A percentile compares a stretch with the other conserved stretches of the same genome.
These are phyloP conservation scores for Byssochlamys sp. DNA, from an alignment of 2,329 filamentous ascomycete genomes.

Conservation along the genomic window DNA sequence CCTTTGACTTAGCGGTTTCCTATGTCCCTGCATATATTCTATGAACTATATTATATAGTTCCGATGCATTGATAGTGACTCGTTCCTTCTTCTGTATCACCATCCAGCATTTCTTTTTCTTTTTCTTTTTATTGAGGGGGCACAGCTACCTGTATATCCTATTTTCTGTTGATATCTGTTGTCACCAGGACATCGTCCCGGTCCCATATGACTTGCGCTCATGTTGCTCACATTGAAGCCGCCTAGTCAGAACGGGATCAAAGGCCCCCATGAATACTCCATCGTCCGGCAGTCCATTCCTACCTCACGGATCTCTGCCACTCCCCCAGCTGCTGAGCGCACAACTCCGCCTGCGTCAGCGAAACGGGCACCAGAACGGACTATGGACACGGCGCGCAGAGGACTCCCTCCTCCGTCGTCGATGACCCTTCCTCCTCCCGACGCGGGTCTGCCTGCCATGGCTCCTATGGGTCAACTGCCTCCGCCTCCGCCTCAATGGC, in stretches of 20 bases:
- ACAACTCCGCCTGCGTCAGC: constrained; percentile 18
- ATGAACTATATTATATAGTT: neutral
- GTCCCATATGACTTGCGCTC: constrained; percentile 10
- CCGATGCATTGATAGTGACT: constrained; percentile 10
- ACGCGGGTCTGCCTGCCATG: constrained; percentile 15
- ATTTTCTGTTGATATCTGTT: neutral
- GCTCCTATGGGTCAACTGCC: constrained; percentile 48
- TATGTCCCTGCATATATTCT: neutral
- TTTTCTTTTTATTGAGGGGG: constrained; percentile 9
- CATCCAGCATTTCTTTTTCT: constrained; percentile 15
- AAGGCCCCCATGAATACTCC: constrained; percentile 42
- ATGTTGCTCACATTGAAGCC: constrained; percentile 47
- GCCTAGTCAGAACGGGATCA: constrained; percentile 38
- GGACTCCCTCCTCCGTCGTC: constrained; percentile 59
- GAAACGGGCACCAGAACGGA: constrained; percentile 38
- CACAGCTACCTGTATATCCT: constrained; percentile 5
- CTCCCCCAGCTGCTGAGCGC: constrained; percentile 24
- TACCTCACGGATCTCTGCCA: constrained; percentile 29
- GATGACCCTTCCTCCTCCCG: constrained; percentile 48
- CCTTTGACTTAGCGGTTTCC: neutral
- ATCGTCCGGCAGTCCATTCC: constrained; percentile 32
- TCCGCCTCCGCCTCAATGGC: constrained; percentile 56
- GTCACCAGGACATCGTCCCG: neutral
- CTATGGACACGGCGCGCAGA: constrained; percentile 61
- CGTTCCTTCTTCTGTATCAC: constrained; percentile 9